Evolutionary conservation across 1,139 yeast species (phyloP).

Genomic region (Protomyces macrosporus): DNA sequence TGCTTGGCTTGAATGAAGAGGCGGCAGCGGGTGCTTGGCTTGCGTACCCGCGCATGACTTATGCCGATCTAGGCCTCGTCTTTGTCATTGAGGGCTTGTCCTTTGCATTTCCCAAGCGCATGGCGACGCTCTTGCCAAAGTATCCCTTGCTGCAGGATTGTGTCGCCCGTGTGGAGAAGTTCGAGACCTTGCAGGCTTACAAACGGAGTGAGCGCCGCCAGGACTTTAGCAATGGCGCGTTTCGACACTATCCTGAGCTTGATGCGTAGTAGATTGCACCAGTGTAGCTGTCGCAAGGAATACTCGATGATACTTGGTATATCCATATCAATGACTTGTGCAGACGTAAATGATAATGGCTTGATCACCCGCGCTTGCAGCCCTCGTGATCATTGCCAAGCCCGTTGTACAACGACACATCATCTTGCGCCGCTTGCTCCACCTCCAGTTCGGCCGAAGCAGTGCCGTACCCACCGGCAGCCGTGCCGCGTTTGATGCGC

Average conservation of each 20-base stretch:
- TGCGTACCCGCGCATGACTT: slow-evolving; percentile 2
- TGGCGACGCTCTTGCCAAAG: neutral
- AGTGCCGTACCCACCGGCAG: neutral
- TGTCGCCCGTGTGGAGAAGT: neutral
- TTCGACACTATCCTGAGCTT: slow-evolving; percentile 21
- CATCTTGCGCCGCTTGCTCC: slow-evolving; percentile 19
- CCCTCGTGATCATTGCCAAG: slow-evolving; percentile 9
- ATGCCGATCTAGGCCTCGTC: slow-evolving; percentile 14
- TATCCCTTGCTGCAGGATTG: slow-evolving; percentile 1
- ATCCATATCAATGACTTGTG: neutral
- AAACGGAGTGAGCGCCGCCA: neutral
- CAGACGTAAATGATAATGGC: slow-evolving; percentile 6
- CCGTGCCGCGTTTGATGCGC: neutral
- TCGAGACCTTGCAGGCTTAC: slow-evolving; percentile 3
- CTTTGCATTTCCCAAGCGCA: slow-evolving; percentile 13
- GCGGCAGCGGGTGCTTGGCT: neutral
- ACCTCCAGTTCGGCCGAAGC: slow-evolving; percentile 8
- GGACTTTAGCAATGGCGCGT: slow-evolving; percentile 14
- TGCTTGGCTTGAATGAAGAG: neutral
- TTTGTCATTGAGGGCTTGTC: slow-evolving; percentile 13
- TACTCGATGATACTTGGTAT: no score
- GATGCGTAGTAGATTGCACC: neutral
- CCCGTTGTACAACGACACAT: slow-evolving; percentile 20
- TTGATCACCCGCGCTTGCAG: slow-evolving; percentile 17
- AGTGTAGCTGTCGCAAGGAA: neutral